Evolutionary conservation across 75 land plant species (phyloP), one percentile per base, ranked within the genome.

Genomic region (Azolla pinnata): DNA sequence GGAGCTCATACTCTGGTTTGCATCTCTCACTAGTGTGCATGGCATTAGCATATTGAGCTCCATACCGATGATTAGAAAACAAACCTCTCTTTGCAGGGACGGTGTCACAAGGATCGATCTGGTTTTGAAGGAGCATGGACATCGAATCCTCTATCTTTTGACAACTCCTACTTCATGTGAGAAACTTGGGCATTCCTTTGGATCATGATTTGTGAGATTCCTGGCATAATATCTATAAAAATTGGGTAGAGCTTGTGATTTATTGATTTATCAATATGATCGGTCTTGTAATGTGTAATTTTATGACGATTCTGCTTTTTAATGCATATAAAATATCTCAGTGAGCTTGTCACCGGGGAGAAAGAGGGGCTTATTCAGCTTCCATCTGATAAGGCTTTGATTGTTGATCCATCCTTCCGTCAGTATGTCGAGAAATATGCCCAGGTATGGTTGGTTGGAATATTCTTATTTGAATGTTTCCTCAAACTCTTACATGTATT

Each of bases 41-140:
- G n/a, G n/a, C n/a, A n/a, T n/a, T n/a, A n/a, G n/a, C n/a, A n/a
- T n/a, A n/a, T n/a, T n/a, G n/a, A n/a, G n/a, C n/a, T n/a, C n/a
- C n/a, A n/a, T n/a, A n/a, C n/a, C n/a, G n/a, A n/a, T n/a, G n/a
- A n/a, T n/a, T n/a, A 38, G 14, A 38, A 38, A 8, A 38, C 12
- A 38, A 8, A 5, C 53, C 19, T 12, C 59, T n/a, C 32, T 46
- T 26, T 28, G 18, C 78, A 93, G 98, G 98, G 98, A 48, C 76
- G 96, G 63, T 81, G 82, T 47, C 98, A 93, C 81, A 85, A 83
- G 79, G 98, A 93, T 31, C 76, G 96, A 0, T 93, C 98, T 61
- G 98, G 98, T 32, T 93, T 88, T 62, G 98, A 93, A 44, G 98
- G 98, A 5, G 65, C 98, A 0, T 93, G 98, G 98, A 93, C 98